Conservation (phyloP, 2,329 filamentous ascomycete species). For the Scedosporium dehoogii region DNA sequence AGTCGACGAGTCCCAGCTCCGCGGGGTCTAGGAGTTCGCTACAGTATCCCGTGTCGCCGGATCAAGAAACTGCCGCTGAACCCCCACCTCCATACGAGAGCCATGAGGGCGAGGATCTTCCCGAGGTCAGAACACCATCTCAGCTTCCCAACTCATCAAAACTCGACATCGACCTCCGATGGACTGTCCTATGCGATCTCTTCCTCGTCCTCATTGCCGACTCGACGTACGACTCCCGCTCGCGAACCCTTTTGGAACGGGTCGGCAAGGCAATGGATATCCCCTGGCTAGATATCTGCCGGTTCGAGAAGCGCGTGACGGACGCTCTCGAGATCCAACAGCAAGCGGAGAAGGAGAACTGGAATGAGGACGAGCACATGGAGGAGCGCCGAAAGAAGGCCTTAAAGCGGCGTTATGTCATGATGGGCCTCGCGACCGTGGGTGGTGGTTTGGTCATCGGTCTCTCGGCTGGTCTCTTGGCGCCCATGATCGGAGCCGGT, state of each 20-base stretch:
- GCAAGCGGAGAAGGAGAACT: conserved; percentile 85
- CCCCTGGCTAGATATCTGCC: conserved; percentile 84
- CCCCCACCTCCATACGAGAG: conserved; percentile 52
- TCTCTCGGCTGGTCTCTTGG: conserved; percentile 81
- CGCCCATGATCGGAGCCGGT: conserved; percentile 88
- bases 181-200: conserved; percentile 93
- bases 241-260: conserved; percentile 70
- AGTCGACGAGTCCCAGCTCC: conserved; percentile 3
- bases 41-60: conserved; percentile 16
- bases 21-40: conserved; percentile 11
- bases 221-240: conserved; percentile 83
- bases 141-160: conserved; percentile 72
- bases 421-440: conserved; percentile 95
- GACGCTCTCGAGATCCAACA: conserved; percentile 98
- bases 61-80: conserved; percentile 37
- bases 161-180: conserved; percentile 90
- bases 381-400: conserved; percentile 73
- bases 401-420: conserved; percentile 73
- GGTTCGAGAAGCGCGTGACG: conserved; percentile 94
- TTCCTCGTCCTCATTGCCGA: conserved; percentile 97
- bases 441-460: conserved; percentile 93
- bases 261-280: conserved; percentile 75
- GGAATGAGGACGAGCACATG: conserved; percentile 95
- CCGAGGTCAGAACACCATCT: conserved; percentile 71
- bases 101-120: conserved; percentile 59